phyloP scores from a whole-genome alignment of 257 asterid genomes.

The Verbascum thapsus region DNA sequence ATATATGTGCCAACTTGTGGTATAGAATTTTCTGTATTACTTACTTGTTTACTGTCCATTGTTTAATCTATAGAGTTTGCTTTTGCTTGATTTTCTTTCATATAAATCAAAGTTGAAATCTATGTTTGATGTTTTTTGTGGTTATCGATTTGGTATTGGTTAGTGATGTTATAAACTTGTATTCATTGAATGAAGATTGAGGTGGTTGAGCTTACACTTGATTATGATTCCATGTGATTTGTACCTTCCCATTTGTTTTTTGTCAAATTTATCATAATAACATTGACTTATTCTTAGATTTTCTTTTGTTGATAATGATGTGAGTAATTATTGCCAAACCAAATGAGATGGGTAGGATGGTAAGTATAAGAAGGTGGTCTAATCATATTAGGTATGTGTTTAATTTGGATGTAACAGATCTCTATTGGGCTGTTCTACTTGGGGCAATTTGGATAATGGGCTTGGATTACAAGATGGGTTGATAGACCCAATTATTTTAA shows the following conservation, averaged over 20 bases:
- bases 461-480: too few species aligned
- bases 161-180: conserved; percentile 10
- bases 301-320: too few species aligned
- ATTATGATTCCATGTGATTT: conserved; percentile 17
- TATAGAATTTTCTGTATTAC: too few species aligned
- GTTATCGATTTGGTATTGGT: neutral
- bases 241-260: conserved; percentile 28
- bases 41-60: conserved; percentile 4
- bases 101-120: neutral
- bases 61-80: conserved; percentile 11
- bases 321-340: too few species aligned
- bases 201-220: conserved; percentile 37
- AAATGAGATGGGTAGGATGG: too few species aligned
- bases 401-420: too few species aligned
- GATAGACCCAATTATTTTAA: too few species aligned
- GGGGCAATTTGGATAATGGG: too few species aligned
- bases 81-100: conserved; percentile 19
- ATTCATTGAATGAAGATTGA: conserved; percentile 19
- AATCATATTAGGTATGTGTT: too few species aligned
- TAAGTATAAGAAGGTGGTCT: too few species aligned
- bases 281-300: neutral
- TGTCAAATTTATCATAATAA: conserved; percentile 19
- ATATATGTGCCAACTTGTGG: conserved; percentile 12
- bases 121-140: conserved; percentile 22
- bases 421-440: too few species aligned